phyloP scores from a whole-genome alignment of 2,329 filamentous ascomycete species.

The Pezicula carpinea region DNA sequence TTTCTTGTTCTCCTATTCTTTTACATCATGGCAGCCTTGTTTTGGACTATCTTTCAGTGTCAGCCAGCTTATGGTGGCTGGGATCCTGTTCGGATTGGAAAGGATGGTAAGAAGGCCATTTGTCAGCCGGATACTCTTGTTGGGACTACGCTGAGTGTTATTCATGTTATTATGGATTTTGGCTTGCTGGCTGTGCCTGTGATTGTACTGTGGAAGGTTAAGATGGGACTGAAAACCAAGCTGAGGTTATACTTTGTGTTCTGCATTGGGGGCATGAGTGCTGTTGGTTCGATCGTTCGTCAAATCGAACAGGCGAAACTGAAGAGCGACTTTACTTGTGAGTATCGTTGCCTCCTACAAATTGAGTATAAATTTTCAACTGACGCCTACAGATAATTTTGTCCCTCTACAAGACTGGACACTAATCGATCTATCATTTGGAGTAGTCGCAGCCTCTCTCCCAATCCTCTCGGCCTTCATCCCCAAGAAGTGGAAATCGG shows the following conservation, averaged over 20 bases:
- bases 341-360: not conserved
- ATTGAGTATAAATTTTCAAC: constrained; percentile 9
- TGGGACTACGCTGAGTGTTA: constrained; percentile 22
- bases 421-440: constrained; percentile 29
- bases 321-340: constrained; percentile 6
- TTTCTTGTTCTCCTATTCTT: constrained; percentile 26
- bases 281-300: constrained; percentile 28
- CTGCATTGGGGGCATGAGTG: constrained; percentile 27
- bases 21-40: constrained; percentile 28
- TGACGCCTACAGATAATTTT: constrained; percentile 24
- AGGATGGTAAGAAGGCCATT: constrained; percentile 10
- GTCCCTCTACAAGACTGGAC: constrained; percentile 27
- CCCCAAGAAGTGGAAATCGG: constrained; percentile 9
- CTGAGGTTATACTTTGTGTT: constrained; percentile 29
- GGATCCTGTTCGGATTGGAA: constrained; percentile 23
- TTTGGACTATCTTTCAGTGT: constrained; percentile 28
- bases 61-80: constrained; percentile 22
- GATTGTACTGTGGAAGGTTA: constrained; percentile 31
- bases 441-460: constrained; percentile 29
- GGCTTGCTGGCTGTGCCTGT: constrained; percentile 29
- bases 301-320: constrained; percentile 17
- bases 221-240: constrained; percentile 27
- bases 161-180: constrained; percentile 32
- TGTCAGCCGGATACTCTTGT: constrained; percentile 21
- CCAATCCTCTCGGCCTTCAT: constrained; percentile 28